Conservation (phyloP, 2,329 filamentous ascomycete genomes). For the Graphilbum ipis-grandicollis region DNA sequence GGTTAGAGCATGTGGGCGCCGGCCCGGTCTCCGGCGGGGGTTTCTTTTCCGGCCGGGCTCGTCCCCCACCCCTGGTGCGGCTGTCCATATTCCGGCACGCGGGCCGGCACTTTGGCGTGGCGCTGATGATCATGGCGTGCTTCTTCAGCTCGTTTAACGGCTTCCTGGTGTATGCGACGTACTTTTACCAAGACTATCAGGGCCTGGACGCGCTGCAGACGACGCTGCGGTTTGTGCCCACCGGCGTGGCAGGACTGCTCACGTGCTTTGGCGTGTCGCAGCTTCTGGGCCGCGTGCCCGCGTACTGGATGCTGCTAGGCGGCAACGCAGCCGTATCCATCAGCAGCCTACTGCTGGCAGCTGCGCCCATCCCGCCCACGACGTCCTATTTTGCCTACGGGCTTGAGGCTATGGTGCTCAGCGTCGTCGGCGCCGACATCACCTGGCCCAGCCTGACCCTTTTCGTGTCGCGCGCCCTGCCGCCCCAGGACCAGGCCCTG, state of each 20-base stretch:
- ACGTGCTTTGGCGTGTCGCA: slow-evolving; percentile 37
- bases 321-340: slow-evolving; percentile 38
- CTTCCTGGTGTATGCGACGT: slow-evolving; percentile 49
- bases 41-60: slow-evolving; percentile 6
- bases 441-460: slow-evolving; percentile 48
- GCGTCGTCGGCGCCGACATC: slow-evolving; percentile 49
- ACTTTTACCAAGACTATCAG: slow-evolving; percentile 53
- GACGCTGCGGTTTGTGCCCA: slow-evolving; percentile 51
- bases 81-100: slow-evolving; percentile 40
- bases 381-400: slow-evolving; percentile 53
- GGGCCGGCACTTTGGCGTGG: slow-evolving; percentile 37
- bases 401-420: slow-evolving; percentile 47
- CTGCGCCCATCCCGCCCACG: slow-evolving; percentile 35
- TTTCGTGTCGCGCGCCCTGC: slow-evolving; percentile 45
- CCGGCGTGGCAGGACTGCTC: slow-evolving; percentile 40
- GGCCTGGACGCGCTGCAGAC: slow-evolving; percentile 45
- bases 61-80: slow-evolving; percentile 45
- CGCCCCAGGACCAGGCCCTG: slow-evolving; percentile 46
- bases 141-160: slow-evolving; percentile 55
- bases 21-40: slow-evolving; percentile 13
- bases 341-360: slow-evolving; percentile 37
- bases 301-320: slow-evolving; percentile 37
- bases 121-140: slow-evolving; percentile 46
- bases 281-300: slow-evolving; percentile 39
- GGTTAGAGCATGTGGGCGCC: slow-evolving; percentile 33